Evolutionary conservation across 352 stramenopile genomes (phyloP).

Genomic region (Discostella stelligera): DNA sequence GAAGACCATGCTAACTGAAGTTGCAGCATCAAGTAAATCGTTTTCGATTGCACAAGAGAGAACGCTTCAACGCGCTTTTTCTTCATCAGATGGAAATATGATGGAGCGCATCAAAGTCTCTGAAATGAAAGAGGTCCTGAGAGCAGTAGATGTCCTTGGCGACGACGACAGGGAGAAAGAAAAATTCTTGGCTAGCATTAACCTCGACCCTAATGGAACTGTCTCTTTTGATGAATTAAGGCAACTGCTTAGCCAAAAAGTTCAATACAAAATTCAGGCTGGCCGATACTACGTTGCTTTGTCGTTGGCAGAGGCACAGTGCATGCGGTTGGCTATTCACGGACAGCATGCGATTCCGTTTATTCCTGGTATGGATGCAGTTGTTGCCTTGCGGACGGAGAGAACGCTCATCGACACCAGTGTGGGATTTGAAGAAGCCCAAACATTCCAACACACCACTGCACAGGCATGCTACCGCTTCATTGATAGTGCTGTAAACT

Average conservation of each 20-base stretch:
- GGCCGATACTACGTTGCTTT: constrained; percentile 92
- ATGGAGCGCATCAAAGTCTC: constrained; percentile 82
- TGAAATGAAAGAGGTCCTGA: constrained; percentile 84
- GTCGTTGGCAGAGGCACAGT: constrained; percentile 96
- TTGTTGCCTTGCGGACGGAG: constrained; percentile 83
- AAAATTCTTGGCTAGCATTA: constrained; percentile 82
- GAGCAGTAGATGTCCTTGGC: constrained; percentile 85
- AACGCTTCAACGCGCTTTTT: constrained; percentile 85
- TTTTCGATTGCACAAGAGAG: constrained; percentile 85
- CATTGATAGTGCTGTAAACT: constrained; percentile 99
- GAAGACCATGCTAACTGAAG: constrained; percentile 69
- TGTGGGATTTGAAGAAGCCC: constrained; percentile 79
- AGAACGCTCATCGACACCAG: constrained; percentile 83
- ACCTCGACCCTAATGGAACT: constrained; percentile 65
- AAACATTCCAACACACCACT: constrained; percentile 84
- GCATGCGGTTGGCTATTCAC: constrained; percentile 94
- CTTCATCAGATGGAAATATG: constrained; percentile 81
- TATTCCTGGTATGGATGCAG: constrained; percentile 76
- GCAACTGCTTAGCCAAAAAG: constrained; percentile 80
- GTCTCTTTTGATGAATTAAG: constrained; percentile 84
- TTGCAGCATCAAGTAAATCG: constrained; percentile 72
- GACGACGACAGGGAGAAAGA: constrained; percentile 84
- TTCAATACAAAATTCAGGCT: constrained; percentile 85
- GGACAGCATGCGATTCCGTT: constrained; percentile 77
- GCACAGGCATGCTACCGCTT: constrained; percentile 91